Base-by-base conservation (phyloP, 352 stramenopile species). In the Globisporangium heterothallicum region DNA sequence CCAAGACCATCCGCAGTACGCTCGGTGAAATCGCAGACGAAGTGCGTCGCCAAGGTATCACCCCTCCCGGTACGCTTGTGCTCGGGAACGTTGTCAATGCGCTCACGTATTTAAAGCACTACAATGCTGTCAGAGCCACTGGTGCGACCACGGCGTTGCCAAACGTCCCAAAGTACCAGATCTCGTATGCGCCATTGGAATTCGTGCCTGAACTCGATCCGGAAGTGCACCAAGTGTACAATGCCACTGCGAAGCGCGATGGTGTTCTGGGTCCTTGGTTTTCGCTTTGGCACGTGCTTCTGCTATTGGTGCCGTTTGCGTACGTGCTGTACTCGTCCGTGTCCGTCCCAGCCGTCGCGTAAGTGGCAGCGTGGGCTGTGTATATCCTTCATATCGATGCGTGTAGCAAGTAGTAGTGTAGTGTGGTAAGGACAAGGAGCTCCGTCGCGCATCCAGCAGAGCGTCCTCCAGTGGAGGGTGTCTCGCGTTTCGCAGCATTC, bases 81-180 rank as follows among this genome's bases (percentile, higher is more conserved):
- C 82, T 98, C 10, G 95, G 95, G 34, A 84, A 98, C 48, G 93
- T 98, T 18, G 93, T 98, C 4, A 86, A 77, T 22, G 74, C 78
- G 41, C 63, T 88, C 29, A 76, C 64, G 42, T 83, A 84, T 27
- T 58, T 88, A n/a, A 71, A 78, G 58, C 68, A 85, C 55, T 88
- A 88, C 53, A 59, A 66, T 32, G 77, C 74, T 6, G 77, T 81
- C 22, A 67, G 68, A 42, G 50, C 56, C 8, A 56, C 64, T 9
- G 36, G 53, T 34, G 51, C 61, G 10, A 24, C 59, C 24, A 29
- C 56, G 19, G 26, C 53, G 18, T 51, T 64, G 35, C 53, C 46
- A 5, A 19, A 43, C 25, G 21, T 36, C 22, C 29, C 24, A 49
- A 84, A 78, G 67, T 87, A 87, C 61, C 64, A 78, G 51, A 87